These are phyloP conservation scores for Epichloe sibirici DNA, from an alignment of 2,329 filamentous ascomycete genomes.

Conservation along the genomic window DNA sequence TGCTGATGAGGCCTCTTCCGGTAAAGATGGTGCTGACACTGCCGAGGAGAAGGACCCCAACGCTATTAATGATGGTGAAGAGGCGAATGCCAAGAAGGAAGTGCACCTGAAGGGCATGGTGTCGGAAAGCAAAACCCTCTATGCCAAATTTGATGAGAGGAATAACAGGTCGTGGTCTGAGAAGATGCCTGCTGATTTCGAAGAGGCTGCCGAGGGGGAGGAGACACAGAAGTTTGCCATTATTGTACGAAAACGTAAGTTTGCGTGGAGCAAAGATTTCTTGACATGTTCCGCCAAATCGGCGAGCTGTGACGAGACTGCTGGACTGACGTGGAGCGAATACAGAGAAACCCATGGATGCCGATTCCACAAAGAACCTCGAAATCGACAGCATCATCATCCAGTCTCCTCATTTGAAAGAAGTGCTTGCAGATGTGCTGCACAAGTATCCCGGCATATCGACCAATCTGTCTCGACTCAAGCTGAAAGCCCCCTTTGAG, in stretches of 20 bases:
- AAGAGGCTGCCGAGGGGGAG: slow-evolving; percentile 48
- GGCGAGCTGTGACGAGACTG: neutral
- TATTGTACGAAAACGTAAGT: slow-evolving; percentile 38
- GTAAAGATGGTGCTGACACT: neutral
- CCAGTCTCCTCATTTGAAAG: slow-evolving; percentile 49
- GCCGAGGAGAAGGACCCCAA: neutral
- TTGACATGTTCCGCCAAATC: no score
- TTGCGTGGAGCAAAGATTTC: no score
- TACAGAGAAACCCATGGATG: slow-evolving; percentile 32
- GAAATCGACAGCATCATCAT: slow-evolving; percentile 50
- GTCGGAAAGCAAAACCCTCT: slow-evolving; percentile 29
- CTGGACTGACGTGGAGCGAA: no score
- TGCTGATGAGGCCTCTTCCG: neutral
- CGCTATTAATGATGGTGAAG: neutral
- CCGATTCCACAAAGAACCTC: slow-evolving; percentile 47
- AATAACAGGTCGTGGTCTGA: slow-evolving; percentile 43
- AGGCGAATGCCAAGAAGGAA: slow-evolving; percentile 7
- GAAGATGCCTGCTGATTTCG: slow-evolving; percentile 39
- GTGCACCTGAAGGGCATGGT: slow-evolving; percentile 23
- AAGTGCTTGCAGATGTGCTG: slow-evolving; percentile 41
- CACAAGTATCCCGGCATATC: slow-evolving; percentile 48
- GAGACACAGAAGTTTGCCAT: slow-evolving; percentile 50
- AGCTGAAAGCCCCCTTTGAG: slow-evolving; percentile 50
- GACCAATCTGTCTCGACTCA: slow-evolving; percentile 44
- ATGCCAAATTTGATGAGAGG: slow-evolving; percentile 31